Evolutionary conservation across 148 eudicot genomes (phyloP).

Genomic region (Beta vulgaris): DNA sequence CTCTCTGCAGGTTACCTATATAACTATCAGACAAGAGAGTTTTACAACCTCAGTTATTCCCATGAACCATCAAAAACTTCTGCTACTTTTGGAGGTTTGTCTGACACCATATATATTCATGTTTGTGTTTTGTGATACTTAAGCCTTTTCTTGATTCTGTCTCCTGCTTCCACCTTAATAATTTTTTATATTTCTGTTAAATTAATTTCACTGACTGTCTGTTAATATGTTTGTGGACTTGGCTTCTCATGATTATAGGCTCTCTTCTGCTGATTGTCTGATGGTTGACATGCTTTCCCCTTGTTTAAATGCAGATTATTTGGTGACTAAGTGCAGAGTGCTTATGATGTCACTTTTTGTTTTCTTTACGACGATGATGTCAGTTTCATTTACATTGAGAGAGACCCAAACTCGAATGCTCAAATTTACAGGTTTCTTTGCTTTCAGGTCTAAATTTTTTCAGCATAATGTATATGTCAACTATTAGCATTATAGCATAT

Average conservation of each 20-base stretch:
- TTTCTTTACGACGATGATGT: constrained; percentile 99
- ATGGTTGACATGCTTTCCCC: constrained; percentile 9
- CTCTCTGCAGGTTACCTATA: constrained; percentile 75
- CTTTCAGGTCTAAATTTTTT: neutral
- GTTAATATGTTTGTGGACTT: neutral
- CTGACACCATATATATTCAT: constrained; percentile 15
- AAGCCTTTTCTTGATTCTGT: neutral
- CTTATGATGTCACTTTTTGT: constrained; percentile 99
- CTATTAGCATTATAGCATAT: neutral
- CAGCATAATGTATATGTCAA: constrained; percentile 9
- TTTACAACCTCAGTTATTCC: constrained; percentile 83
- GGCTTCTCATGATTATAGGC: neutral
- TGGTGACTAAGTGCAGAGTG: constrained; percentile 95
- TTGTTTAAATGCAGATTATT: constrained; percentile 69
- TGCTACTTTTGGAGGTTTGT: constrained; percentile 82
- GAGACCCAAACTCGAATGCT: constrained; percentile 99
- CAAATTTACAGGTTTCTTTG: constrained; percentile 84
- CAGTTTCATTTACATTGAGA: constrained; percentile 95
- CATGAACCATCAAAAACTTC: constrained; percentile 82
- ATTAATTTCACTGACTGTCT: neutral
- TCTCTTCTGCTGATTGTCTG: constrained; percentile 1
- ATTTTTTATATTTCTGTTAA: neutral
- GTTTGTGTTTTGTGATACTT: constrained; percentile 2
- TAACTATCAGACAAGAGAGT: constrained; percentile 91
- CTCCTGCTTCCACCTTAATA: neutral